A percentile compares a stretch with the other conserved stretches of the same genome.
Evolutionary conservation across 345 rosid genomes (phyloP).

Genomic region (Nephelium lappaceum): DNA sequence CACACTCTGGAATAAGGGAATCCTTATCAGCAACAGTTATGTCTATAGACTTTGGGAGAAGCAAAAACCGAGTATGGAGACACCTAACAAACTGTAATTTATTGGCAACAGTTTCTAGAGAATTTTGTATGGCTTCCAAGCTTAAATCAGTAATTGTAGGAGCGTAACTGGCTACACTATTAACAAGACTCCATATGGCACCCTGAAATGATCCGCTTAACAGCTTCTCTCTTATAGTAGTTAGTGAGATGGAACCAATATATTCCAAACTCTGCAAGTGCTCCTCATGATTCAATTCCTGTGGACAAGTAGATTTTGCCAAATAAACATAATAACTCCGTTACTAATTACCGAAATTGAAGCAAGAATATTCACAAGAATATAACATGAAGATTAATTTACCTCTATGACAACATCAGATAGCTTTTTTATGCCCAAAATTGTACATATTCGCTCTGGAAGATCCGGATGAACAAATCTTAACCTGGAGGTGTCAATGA

Average conservation of each 20-base stretch:
- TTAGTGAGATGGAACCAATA: constrained; percentile 62
- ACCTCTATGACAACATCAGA: constrained; percentile 94
- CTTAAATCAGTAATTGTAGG: constrained; percentile 38
- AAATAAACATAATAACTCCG: constrained; percentile 13
- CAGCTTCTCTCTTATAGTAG: constrained; percentile 56
- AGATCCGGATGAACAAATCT: constrained; percentile 81
- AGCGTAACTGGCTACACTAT: constrained; percentile 35
- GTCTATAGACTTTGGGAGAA: constrained; percentile 63
- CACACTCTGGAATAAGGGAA: constrained; percentile 69
- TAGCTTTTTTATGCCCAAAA: constrained; percentile 75
- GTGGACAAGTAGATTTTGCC: constrained; percentile 18
- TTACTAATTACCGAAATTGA: background rate
- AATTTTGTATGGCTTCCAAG: constrained; percentile 47
- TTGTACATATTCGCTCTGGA: constrained; percentile 68
- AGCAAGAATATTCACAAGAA: constrained; percentile 3
- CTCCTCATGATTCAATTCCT: constrained; percentile 71
- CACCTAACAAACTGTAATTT: constrained; percentile 74
- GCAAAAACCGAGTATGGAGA: constrained; percentile 73
- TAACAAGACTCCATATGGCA: constrained; percentile 64
- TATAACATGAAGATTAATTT: constrained; percentile 14
- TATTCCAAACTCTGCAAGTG: constrained; percentile 51
- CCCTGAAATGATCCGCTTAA: constrained; percentile 66
- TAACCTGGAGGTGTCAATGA: constrained; percentile 72
- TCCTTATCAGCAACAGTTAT: constrained; percentile 60
- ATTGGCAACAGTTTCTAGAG: constrained; percentile 58